Conservation (phyloP, 495 filamentous ascomycete species). For the Entonaema liquescens region DNA sequence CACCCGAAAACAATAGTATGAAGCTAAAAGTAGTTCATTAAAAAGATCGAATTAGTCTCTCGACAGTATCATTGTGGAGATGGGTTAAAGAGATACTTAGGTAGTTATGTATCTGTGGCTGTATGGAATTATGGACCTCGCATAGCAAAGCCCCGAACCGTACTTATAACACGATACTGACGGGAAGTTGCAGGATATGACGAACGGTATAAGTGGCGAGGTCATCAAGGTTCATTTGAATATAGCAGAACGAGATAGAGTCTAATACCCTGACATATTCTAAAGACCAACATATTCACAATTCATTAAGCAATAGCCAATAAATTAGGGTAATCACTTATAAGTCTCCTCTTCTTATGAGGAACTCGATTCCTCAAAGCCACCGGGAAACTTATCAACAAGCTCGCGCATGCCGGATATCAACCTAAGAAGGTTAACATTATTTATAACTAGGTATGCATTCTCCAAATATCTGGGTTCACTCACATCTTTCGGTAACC, state of each 20-base stretch:
- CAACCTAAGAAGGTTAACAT: conserved; percentile 19
- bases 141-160: not conserved
- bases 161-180: not conserved
- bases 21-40: not conserved
- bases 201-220: not conserved
- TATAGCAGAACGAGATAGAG: not conserved
- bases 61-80: not conserved
- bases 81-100: not conserved
- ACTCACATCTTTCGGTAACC: conserved; percentile 34
- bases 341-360: not conserved
- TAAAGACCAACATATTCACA: too few species aligned
- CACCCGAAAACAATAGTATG: not conserved
- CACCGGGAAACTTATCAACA: conserved; percentile 31
- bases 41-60: not conserved
- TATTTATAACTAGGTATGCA: not conserved
- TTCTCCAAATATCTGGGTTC: not conserved
- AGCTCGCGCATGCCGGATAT: conserved; percentile 35
- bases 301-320: too few species aligned
- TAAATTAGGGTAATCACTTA: too few species aligned
- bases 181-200: not conserved
- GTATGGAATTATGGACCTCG: not conserved
- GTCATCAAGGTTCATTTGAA: not conserved
- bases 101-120: not conserved
- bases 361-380: conserved; percentile 29
- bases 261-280: not conserved